A percentile compares a stretch with the other conserved stretches of the same genome.
Conservation (phyloP, 345 rosid species). For the Trapa incisa region DNA sequence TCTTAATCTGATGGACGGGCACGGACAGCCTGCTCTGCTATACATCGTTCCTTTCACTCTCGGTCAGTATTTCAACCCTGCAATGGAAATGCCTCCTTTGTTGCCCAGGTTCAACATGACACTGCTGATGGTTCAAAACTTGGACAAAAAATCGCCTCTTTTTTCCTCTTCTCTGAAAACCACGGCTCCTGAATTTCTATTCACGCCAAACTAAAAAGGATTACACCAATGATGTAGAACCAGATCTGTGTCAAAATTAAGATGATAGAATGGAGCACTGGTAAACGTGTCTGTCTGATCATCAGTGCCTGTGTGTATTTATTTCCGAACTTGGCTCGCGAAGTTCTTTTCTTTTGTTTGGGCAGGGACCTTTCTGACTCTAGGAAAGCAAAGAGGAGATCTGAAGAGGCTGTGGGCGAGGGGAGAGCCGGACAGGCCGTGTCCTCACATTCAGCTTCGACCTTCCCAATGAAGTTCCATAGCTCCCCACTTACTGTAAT, state of each 20-base stretch:
- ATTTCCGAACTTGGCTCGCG: not conserved
- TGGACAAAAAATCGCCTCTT: too few relatives aligned
- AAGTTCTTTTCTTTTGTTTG: not conserved
- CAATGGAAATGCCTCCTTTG: not conserved
- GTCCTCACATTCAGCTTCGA: conserved; percentile 46
- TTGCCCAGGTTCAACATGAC: not conserved
- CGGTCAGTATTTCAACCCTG: conserved; percentile 32
- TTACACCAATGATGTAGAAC: too few relatives aligned
- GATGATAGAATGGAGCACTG: too few relatives aligned
- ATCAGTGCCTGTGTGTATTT: not conserved
- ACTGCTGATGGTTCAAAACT: too few relatives aligned
- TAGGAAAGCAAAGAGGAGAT: conserved; percentile 80
- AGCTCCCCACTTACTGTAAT: conserved; percentile 1
- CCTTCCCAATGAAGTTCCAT: not conserved
- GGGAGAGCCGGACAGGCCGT: conserved; percentile 68
- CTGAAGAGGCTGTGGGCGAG: conserved; percentile 60
- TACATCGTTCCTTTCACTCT: conserved; percentile 93
- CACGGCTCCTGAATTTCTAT: too few relatives aligned
- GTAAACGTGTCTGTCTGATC: too few relatives aligned
- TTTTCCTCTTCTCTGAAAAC: too few relatives aligned
- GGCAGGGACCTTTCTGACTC: conserved; percentile 50
- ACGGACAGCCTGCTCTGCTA: conserved; percentile 94
- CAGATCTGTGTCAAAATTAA: too few relatives aligned
- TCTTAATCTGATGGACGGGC: conserved; percentile 93
- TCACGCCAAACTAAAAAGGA: too few relatives aligned